Base-by-base conservation (phyloP, 2,329 filamentous ascomycete genomes). In the Aspergillus ibericus region DNA sequence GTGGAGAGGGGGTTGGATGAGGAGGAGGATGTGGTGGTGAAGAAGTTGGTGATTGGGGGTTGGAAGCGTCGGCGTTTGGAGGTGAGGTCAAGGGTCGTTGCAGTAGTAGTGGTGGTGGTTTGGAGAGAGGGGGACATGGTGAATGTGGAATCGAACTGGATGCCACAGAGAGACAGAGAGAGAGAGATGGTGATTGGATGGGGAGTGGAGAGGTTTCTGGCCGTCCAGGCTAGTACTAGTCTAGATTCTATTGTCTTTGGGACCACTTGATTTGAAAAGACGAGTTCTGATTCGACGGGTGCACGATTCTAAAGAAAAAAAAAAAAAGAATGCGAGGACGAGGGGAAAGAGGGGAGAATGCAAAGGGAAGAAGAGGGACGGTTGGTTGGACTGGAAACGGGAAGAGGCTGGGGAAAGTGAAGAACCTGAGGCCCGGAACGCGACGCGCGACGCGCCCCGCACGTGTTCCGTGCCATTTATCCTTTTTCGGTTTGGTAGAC, bases 1-100 rank as follows among this genome's bases (percentile, higher is more conserved):
- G 18, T 8, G 15, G 64, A 54, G 42, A 32, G 10, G 29, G 53
- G 51, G 36, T 59, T 46, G n/a, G 60, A 49, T 15, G 59, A 32
- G 32, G 55, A 32, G 32, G 55, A 13, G 10, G 55, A 55, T 34
- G 66, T 55, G 27, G 72, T 51, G 53, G 68, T 47, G 61, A 78
- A 77, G 67, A 71, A 78, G 22, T 64, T 70, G 25, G 76, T 78
- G 58, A 78, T 77, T 5, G 77, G 73, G n/a, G 73, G 68, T 68
- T 78, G 76, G 67, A 78, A 80, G 61, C 77, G 77, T 54, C 78
- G 73, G 56, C 76, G 75, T 64, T 80, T 80, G 32, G 76, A 74
- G 29, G 69, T 58, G 5, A 69, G 63, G 38, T 66, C 56, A 22
- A 59, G 65, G 55, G 47, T 61, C 54, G 64, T 65, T 3, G 35